Conservation (phyloP, 2,329 filamentous ascomycete genomes). For the Ophiocordyceps camponoti-rufipedis region DNA sequence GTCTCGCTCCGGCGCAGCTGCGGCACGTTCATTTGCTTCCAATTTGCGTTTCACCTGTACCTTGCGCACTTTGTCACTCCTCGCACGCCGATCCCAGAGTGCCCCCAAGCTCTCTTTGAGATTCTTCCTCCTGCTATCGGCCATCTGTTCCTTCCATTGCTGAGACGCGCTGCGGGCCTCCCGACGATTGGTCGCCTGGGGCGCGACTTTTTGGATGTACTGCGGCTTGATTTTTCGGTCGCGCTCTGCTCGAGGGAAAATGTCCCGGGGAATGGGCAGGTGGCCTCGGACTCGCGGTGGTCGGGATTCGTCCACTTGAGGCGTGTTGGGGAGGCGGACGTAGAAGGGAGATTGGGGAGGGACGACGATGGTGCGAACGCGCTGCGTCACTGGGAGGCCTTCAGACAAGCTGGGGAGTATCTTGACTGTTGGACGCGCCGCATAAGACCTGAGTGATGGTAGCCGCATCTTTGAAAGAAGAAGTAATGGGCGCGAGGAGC, state of each 20-base stretch:
- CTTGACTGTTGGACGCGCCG: constrained; percentile 1
- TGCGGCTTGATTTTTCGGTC: constrained; percentile 39
- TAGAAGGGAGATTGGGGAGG: constrained; percentile 78
- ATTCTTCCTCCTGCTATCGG: constrained; percentile 51
- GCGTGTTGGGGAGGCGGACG: constrained; percentile 61
- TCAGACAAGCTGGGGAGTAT: constrained; percentile 14
- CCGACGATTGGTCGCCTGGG: constrained; percentile 26
- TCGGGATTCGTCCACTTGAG: constrained; percentile 44
- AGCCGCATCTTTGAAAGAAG: no score
- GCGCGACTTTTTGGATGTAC: constrained; percentile 44
- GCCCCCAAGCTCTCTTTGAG: constrained; percentile 52
- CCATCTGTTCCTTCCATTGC: constrained; percentile 56
- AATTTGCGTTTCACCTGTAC: constrained; percentile 27
- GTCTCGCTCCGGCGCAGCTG: constrained; percentile 48
- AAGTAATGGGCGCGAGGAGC: no score
- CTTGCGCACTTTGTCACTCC: constrained; percentile 16
- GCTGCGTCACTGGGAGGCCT: constrained; percentile 8
- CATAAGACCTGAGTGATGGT: not conserved
- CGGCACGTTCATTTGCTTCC: constrained; percentile 23
- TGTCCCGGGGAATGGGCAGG: constrained; percentile 63
- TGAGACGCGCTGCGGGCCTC: constrained; percentile 19
- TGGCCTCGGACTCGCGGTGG: constrained; percentile 47
- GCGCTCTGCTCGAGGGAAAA: constrained; percentile 46
- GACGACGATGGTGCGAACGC: constrained; percentile 33
- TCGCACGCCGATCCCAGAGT: constrained; percentile 47